Base-by-base conservation (phyloP, 2,329 filamentous ascomycete species). In the Ceratocystis papillata region DNA sequence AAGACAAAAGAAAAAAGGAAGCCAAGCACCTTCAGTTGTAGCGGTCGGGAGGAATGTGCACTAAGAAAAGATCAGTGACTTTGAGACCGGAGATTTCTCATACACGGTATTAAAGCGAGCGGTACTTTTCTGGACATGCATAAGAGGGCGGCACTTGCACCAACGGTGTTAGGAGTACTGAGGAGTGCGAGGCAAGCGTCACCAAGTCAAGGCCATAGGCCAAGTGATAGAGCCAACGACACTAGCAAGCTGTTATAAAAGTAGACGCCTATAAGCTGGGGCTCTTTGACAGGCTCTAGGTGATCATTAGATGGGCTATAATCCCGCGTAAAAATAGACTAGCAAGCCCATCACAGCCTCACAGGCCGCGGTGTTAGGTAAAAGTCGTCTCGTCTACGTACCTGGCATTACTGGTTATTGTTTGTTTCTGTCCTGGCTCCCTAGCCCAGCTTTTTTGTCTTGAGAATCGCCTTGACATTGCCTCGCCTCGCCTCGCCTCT, bases 81-180 rank as follows among this genome's bases (percentile, higher is more conserved):
- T 57, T 57, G 46, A 57, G 53, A 57, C 22, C 53, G 53, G 53
- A 57, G 53, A 57, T 30, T 57, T 57, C 53, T 57, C 53, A 57
- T 17, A 57, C 37, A 41, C 37, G 37, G 37, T 41, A 41, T 41
- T 33, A 28, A 4, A 30, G 5, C 28, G 53, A 17, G 53, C 20
- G 15, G 22, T 22, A 6, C 17, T 33, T 15, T 28, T 25, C 30
- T 57, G 25, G 53, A 33, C 28, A 33, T 33, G 53, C 53, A 28
- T 33, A 57, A 28, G 53, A 30, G 53, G 28, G 53, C 53, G 28
- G 28, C 22, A 57, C 22, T 57, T n/a, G 53, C 25, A 57, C 28
- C 28, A 28, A 57, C 7, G 22, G 12, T 30, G 22, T 15, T 22
- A 15, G 50, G 28, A 55, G 53, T 25, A 57, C 15, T 28, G 12